Conservation (phyloP, 371 early-diverging fungal genomes). For the Mucor sp. region DNA sequence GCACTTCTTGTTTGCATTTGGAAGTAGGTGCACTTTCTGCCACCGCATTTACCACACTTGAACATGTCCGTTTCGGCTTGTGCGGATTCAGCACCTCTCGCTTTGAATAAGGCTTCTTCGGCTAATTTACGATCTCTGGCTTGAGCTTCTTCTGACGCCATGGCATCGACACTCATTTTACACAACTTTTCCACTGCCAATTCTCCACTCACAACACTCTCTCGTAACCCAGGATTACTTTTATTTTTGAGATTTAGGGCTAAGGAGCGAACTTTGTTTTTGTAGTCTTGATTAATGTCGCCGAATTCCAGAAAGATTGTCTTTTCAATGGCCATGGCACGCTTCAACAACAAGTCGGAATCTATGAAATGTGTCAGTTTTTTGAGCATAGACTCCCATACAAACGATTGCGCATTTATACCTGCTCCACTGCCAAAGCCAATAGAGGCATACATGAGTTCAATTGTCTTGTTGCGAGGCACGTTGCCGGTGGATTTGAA, state of each 20-base stretch:
- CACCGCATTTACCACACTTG: conserved; percentile 93
- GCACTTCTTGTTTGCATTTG: conserved; percentile 95
- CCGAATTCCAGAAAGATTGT: conserved; percentile 60
- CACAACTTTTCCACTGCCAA: conserved; percentile 69
- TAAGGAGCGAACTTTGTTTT: conserved; percentile 79
- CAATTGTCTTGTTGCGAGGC: conserved; percentile 82
- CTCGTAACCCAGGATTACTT: conserved; percentile 80
- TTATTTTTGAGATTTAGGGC: conserved; percentile 82
- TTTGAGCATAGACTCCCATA: background rate
- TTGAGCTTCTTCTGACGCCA: conserved; percentile 87
- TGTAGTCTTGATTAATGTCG: conserved; percentile 66
- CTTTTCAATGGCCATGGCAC: conserved; percentile 72
- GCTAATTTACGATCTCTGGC: conserved; percentile 71
- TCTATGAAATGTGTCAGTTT: conserved; percentile 35
- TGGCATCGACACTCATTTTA: conserved; percentile 81
- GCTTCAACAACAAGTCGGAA: conserved; percentile 60
- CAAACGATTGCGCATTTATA: conserved; percentile 25
- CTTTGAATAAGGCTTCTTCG: conserved; percentile 75
- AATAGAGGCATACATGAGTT: conserved; percentile 83
- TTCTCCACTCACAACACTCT: conserved; percentile 72
- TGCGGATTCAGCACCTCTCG: conserved; percentile 76
- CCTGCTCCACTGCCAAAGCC: conserved; percentile 71
- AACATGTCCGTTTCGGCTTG: conserved; percentile 94
- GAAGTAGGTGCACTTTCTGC: conserved; percentile 89
- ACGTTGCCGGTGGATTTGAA: conserved; percentile 65